Base-by-base conservation (phyloP, 139 green algal species). In the Chlamydomonas urium region DNA sequence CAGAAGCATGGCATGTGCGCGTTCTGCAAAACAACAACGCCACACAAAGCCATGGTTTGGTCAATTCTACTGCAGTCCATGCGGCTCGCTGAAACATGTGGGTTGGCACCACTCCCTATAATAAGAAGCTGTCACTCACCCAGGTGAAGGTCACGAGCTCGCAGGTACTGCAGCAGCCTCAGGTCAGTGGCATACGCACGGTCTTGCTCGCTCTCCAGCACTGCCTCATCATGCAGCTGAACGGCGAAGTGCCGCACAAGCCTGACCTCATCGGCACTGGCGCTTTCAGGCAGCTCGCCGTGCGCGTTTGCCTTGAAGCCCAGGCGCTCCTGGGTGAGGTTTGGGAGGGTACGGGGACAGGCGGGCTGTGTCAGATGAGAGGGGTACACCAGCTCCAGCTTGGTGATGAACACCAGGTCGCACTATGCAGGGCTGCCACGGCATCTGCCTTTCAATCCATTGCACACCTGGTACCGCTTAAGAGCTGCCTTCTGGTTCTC, bases 141-240 rank as follows among this genome's bases (percentile, higher is more conserved):
- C 31, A 78, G 21, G 31, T 56, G 21, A 47, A 73, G 63, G 63
- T 78, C 73, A 8, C 73, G 28, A 17, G 73, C 73, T 0, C 73
- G 45, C 2, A 78, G 21, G 53, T 78, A 78, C 8, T 57, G 48
- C 31, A 78, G 73, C 50, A 78, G 26, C 38, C 21, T 61, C 36
- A 78, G 37, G 65, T 78, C 73, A 3, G 60, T 67, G 31, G 23
- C 14, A 29, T 77, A 77, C 17, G 32, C 60, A 1, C 0, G 1
- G 61, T 71, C 71, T 31, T 77, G 32, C 3, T 31, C 5, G 28
- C 24, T 37, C 1, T 57, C 31, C 59, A 76, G 59, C 32, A 1
- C 1, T 1, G 28, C 38, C n/a, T 42, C 19, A 0, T 53, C 10
- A 4, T 71, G 14, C 31, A 76, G 71, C 38, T 32, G 50, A 33